These are phyloP conservation scores for Hortiboletus campestris DNA, from an alignment of 768 basidiomycete genomes.

Conservation along the genomic window DNA sequence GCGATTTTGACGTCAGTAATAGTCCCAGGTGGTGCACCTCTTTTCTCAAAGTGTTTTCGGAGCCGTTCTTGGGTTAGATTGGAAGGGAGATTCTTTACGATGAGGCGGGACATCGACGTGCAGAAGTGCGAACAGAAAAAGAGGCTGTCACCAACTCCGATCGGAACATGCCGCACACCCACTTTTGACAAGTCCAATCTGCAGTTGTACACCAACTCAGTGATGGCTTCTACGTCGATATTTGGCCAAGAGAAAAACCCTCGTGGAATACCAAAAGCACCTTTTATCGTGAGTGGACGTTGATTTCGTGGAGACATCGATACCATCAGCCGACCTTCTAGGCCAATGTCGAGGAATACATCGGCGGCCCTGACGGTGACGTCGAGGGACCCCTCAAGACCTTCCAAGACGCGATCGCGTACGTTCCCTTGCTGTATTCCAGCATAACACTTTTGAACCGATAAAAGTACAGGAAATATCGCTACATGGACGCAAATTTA, in stretches of 20 bases:
- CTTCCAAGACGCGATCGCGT: conserved; percentile 95
- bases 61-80: conserved; percentile 65
- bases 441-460: conserved; percentile 14
- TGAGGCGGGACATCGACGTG: conserved; percentile 70
- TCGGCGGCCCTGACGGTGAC: conserved; percentile 75
- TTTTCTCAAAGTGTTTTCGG: conserved; percentile 64
- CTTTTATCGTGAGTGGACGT: conserved; percentile 76
- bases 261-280: conserved; percentile 91
- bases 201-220: neutral
- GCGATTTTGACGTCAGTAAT: conserved; percentile 89
- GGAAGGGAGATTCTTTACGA: conserved; percentile 77
- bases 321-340: conserved; percentile 30
- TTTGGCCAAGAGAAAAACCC: conserved; percentile 65
- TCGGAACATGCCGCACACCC: conserved; percentile 21
- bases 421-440: conserved; percentile 33
- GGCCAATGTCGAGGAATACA: conserved; percentile 85
- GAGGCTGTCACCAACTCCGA: conserved; percentile 16
- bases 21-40: conserved; percentile 56
- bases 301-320: neutral
- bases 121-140: neutral
- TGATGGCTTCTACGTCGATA: conserved; percentile 29
- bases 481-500: conserved; percentile 92
- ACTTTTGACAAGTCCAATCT: neutral
- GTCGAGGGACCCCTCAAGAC: conserved; percentile 74
- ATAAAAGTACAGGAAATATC: conserved; percentile 79